These are phyloP conservation scores for Pouteria glomerata DNA, from an alignment of 148 eudicot genomes.

Conservation along the genomic window DNA sequence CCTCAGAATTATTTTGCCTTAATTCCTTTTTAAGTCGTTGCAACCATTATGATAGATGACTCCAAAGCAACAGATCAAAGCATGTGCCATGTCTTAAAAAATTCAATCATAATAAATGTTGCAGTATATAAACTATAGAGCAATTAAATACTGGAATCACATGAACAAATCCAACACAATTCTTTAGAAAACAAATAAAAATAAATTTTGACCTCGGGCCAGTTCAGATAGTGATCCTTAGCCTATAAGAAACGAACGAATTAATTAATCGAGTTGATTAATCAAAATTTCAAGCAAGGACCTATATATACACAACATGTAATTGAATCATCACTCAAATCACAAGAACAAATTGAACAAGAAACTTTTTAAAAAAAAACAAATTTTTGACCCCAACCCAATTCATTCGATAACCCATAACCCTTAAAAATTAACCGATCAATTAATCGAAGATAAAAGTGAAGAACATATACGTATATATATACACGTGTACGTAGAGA, in stretches of 20 bases:
- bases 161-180: background rate
- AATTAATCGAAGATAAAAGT: too few relatives aligned
- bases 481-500: too few relatives aligned
- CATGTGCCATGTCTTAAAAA: background rate
- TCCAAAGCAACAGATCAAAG: background rate
- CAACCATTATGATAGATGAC: background rate
- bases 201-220: constrained; percentile 9
- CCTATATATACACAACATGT: background rate
- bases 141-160: background rate
- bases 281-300: background rate
- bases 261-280: background rate
- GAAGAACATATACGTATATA: too few relatives aligned
- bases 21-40: background rate
- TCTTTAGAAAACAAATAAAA: background rate
- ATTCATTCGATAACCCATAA: too few relatives aligned
- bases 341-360: background rate
- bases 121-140: background rate
- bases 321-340: too few relatives aligned
- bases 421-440: too few relatives aligned
- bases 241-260: background rate
- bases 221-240: background rate
- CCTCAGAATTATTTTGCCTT: background rate
- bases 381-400: too few relatives aligned
- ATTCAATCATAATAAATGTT: background rate
- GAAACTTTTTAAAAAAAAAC: too few relatives aligned